Evolutionary conservation across 768 basidiomycete species (phyloP).

Genomic region (Solioccasus polychromus): DNA sequence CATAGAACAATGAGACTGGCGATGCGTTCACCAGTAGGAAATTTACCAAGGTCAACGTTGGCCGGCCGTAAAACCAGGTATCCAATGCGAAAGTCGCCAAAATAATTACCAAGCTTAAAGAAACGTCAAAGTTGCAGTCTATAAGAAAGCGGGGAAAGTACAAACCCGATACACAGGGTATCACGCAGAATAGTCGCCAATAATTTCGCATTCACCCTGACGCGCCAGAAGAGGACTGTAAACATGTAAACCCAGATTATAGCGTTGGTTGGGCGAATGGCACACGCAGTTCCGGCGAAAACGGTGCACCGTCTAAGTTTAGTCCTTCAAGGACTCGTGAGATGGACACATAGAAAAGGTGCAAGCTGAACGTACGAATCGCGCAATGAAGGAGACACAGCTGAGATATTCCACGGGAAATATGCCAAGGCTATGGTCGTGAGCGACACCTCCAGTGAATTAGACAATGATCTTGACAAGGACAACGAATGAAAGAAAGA

Average conservation of each 20-base stretch:
- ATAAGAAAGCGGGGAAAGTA: not conserved
- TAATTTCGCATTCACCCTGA: slow-evolving; percentile 36
- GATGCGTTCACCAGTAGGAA: slow-evolving; percentile 85
- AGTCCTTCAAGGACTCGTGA: slow-evolving; percentile 33
- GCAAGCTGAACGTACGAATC: slow-evolving; percentile 16
- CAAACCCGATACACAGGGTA: slow-evolving; percentile 45
- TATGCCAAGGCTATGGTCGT: slow-evolving; percentile 71
- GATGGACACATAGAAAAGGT: slow-evolving; percentile 13
- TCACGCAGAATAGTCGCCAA: slow-evolving; percentile 38
- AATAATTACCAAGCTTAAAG: slow-evolving; percentile 18
- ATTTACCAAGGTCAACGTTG: slow-evolving; percentile 73
- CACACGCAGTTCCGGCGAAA: slow-evolving; percentile 75
- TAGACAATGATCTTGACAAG: slow-evolving; percentile 85
- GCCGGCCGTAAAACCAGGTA: slow-evolving; percentile 62
- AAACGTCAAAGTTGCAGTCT: slow-evolving; percentile 11
- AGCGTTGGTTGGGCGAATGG: slow-evolving; percentile 84
- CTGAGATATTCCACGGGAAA: slow-evolving; percentile 67
- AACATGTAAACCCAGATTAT: slow-evolving; percentile 83
- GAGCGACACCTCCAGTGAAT: slow-evolving; percentile 87
- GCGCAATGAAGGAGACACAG: slow-evolving; percentile 25
- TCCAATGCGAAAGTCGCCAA: slow-evolving; percentile 51
- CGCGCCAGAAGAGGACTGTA: slow-evolving; percentile 51
- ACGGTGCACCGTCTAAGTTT: slow-evolving; percentile 37
- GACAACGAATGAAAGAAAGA: slow-evolving; percentile 87
- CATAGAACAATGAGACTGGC: slow-evolving; percentile 89